Evolutionary conservation across 176 grass and related monocot species (phyloP).

Genomic region (Microstegium vimineum): DNA sequence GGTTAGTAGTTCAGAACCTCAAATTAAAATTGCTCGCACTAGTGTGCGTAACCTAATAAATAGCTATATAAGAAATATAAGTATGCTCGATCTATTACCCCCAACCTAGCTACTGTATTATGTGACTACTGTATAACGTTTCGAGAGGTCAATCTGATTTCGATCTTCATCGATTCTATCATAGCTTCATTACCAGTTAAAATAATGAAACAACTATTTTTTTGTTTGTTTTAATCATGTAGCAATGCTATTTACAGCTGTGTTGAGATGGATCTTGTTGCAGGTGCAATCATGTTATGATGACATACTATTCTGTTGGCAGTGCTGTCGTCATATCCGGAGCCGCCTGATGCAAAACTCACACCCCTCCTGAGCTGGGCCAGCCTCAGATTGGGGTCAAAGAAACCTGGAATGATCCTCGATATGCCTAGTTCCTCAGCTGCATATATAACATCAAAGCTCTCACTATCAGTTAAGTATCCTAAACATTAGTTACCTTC

Average conservation of each 20-base stretch:
- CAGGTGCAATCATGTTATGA: neutral
- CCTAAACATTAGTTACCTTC: neutral
- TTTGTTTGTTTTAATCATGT: too few relatives aligned
- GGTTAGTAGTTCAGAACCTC: neutral
- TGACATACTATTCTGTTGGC: conserved; percentile 50
- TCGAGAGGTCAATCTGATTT: neutral
- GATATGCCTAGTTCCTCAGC: conserved; percentile 49
- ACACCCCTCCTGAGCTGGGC: conserved; percentile 44
- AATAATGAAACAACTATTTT: neutral
- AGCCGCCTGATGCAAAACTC: conserved; percentile 66
- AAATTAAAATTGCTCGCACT: neutral
- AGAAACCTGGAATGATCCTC: conserved; percentile 54
- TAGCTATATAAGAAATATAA: neutral
- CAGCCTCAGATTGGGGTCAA: conserved; percentile 38
- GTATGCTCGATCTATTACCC: neutral
- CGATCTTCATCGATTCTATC: neutral
- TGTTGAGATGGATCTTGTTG: neutral
- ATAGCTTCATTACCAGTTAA: neutral
- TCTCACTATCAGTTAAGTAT: neutral
- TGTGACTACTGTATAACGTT: neutral
- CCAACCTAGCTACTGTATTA: too few relatives aligned
- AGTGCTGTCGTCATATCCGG: conserved; percentile 64
- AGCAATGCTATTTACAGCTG: too few relatives aligned
- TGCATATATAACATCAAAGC: conserved; percentile 15
- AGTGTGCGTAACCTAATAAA: neutral